phyloP scores from a whole-genome alignment of 352 stramenopile species.

The Phytophthora syringae region DNA sequence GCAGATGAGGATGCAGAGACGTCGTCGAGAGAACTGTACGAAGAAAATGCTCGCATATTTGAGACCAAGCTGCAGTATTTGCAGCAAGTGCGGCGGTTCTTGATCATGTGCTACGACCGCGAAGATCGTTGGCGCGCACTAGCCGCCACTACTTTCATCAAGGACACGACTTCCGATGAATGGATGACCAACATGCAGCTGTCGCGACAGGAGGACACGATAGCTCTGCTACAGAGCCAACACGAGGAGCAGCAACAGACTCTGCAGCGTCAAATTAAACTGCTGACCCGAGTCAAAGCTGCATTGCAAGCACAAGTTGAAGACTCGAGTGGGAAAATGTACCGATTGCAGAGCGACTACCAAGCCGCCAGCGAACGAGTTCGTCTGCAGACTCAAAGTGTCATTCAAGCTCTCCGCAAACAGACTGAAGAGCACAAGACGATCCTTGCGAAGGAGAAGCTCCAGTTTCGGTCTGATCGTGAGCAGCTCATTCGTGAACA shows the following conservation, averaged over 20 bases:
- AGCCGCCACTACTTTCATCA: slow-evolving; percentile 51
- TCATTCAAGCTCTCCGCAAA: slow-evolving; percentile 48
- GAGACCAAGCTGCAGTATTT: slow-evolving; percentile 56
- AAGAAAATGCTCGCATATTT: slow-evolving; percentile 52
- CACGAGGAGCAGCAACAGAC: slow-evolving; percentile 47
- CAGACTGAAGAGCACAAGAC: slow-evolving; percentile 44
- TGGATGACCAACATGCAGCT: slow-evolving; percentile 74
- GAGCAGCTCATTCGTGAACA: slow-evolving; percentile 57
- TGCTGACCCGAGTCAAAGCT: slow-evolving; percentile 49
- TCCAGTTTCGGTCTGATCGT: slow-evolving; percentile 36
- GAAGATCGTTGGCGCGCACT: slow-evolving; percentile 68
- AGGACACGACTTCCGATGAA: slow-evolving; percentile 63
- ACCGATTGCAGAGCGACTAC: slow-evolving; percentile 52
- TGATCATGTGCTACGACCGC: slow-evolving; percentile 71
- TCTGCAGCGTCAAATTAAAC: slow-evolving; percentile 56
- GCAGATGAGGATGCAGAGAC: slow-evolving; percentile 4
- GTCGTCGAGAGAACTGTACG: slow-evolving; percentile 29
- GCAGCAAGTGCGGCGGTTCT: slow-evolving; percentile 58
- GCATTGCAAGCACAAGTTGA: slow-evolving; percentile 46
- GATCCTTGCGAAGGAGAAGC: slow-evolving; percentile 40
- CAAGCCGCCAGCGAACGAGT: slow-evolving; percentile 59
- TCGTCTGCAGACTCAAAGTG: slow-evolving; percentile 48
- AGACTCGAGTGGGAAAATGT: slow-evolving; percentile 38
- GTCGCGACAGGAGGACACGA: slow-evolving; percentile 56
- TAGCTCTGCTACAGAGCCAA: slow-evolving; percentile 54